Base-by-base conservation (phyloP, 495 filamentous ascomycete genomes). In the Cenococcum geophilum region DNA sequence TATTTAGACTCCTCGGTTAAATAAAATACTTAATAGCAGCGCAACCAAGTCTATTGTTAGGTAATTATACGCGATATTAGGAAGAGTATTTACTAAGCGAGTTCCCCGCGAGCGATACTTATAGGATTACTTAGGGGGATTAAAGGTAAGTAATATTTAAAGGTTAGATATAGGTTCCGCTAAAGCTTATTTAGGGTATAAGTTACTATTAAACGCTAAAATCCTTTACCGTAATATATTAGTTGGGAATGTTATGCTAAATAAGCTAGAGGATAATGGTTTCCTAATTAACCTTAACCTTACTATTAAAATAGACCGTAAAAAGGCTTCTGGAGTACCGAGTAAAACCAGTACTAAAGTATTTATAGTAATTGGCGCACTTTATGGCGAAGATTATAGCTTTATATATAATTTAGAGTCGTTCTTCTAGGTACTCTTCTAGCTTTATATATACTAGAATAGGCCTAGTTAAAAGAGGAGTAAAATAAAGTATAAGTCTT, bases 171-270 rank as follows among this genome's bases (percentile, higher is more conserved):
- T 58, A 34, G 42, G 47, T 18, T 10, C 47, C 58, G 53, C 60
- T 60, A 64, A 47, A 64, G 50, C n/a, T 61, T 61, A n/a, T 14
- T 58, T 55, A 64, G 65, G 61, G 34, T 61, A 68, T 50, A 60
- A 68, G 45, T 68, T 57, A 53, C 65, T 68, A 1, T 48, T 68
- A 37, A 49, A 67, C 57, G 65, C 65, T 35, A 68, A 64, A 5
- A 64, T 64, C 50, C 61, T 64, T 37, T 51, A 68, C 58, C 61
- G 57, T 65, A 60, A 76, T 56, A 71, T 77, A 48, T 76, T 71
- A 4, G 67, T 72, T 23, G 72, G 73, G 27, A 78, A 77, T 60
- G 61, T 78, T 32, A 71, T 77, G 66, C 70, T 78, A 12, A 76
- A 72, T 62, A 45, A 40, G 36, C 9, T 8, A 49, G 45, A 49